A percentile compares a stretch with the other conserved stretches of the same genome.
These are phyloP conservation scores for Heterobasidion occidentale DNA, from an alignment of 1,284 basidiomycete species.

Conservation along the genomic window DNA sequence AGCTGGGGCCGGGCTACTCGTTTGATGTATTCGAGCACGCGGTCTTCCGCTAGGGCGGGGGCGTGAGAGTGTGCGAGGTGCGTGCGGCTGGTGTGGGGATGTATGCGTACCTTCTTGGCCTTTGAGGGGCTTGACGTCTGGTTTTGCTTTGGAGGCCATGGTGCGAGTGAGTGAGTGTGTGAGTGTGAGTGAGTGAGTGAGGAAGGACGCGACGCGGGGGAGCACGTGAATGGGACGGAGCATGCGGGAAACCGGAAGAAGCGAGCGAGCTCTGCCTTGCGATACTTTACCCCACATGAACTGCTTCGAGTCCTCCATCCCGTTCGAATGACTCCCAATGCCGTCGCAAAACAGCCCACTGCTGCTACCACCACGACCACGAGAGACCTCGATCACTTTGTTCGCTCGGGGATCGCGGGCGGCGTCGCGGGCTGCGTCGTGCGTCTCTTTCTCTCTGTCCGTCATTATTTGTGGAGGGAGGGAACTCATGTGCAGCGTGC, in stretches of 20 bases:
- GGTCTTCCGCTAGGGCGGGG: slow-evolving; percentile 51
- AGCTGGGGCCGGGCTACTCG: slow-evolving; percentile 30
- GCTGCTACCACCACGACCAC: neutral
- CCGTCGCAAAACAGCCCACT: slow-evolving; percentile 7
- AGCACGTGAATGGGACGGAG: neutral
- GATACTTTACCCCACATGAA: neutral
- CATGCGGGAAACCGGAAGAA: neutral
- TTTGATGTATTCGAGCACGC: slow-evolving; percentile 67
- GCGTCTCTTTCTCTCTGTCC: slow-evolving; percentile 21
- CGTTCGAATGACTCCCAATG: slow-evolving; percentile 7
- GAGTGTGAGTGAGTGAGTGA: neutral
- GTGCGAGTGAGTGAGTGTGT: neutral
- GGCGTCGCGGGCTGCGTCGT: slow-evolving; percentile 93
- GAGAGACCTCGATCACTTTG: slow-evolving; percentile 66
- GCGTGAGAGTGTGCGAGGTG: slow-evolving; percentile 1
- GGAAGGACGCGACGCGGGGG: neutral
- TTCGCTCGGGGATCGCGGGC: slow-evolving; percentile 83
- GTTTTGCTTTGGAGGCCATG: slow-evolving; percentile 41
- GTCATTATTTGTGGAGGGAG: slow-evolving; percentile 2
- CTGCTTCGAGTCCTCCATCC: neutral
- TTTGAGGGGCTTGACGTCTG: slow-evolving; percentile 49
- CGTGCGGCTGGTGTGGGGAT: neutral
- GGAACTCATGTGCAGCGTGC: slow-evolving; percentile 5
- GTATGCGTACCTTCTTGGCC: slow-evolving; percentile 56
- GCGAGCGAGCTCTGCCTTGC: neutral